Evolutionary conservation across 257 asterid species (phyloP).

Genomic region (Solanum dulcamara): DNA sequence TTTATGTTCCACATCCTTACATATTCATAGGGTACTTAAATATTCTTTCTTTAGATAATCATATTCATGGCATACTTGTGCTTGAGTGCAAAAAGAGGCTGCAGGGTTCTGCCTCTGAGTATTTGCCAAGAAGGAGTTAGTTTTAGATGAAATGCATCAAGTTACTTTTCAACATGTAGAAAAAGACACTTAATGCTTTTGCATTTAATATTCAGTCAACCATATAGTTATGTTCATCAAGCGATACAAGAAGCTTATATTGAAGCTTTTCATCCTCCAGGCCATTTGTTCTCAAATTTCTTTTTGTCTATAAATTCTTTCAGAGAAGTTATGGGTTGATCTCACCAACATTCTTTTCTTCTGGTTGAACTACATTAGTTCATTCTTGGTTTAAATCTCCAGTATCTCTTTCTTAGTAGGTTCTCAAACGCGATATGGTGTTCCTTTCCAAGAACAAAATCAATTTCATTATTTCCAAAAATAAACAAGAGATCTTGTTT

Average conservation of each 20-base stretch:
- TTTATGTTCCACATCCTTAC: neutral
- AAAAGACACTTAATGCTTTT: neutral
- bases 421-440: neutral
- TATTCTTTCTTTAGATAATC: neutral
- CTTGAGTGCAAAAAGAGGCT: neutral
- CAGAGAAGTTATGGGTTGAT: neutral
- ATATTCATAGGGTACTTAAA: neutral
- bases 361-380: neutral
- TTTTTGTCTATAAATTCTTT: neutral
- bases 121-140: neutral
- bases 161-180: neutral
- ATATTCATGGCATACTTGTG: neutral
- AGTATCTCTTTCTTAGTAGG: neutral
- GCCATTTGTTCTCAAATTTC: neutral
- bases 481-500: neutral
- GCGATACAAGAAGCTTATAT: neutral
- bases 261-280: neutral
- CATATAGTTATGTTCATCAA: neutral
- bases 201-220: neutral
- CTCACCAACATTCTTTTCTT: neutral
- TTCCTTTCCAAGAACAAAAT: neutral
- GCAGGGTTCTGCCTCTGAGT: neutral
- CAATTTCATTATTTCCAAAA: neutral
- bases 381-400: neutral
- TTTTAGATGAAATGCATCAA: neutral